Evolutionary conservation across 2,329 filamentous ascomycete genomes (phyloP), one percentile per base, ranked within the genome.

Genomic region (Verticillium dahliae): DNA sequence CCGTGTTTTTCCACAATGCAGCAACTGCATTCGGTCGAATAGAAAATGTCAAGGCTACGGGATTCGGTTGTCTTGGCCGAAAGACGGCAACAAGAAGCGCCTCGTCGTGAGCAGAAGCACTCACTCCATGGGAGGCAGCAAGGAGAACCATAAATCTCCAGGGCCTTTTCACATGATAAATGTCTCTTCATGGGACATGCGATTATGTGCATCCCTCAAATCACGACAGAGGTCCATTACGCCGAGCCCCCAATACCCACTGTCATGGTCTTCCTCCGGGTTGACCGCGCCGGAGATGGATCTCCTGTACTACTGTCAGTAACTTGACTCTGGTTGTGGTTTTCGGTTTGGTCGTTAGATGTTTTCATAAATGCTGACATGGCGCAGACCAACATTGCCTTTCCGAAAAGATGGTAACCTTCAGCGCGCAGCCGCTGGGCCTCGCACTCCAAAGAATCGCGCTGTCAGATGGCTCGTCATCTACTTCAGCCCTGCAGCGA

Each of bases 61-160:
- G 3, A 10, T 68, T 13, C 69, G 70, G 4, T 61, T 73, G 9
- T 73, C 71, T 6, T 73, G 71, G 71, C 71, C 71, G 2, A 65
- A 65, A 41, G 62, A 63, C 31, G 59, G 60, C 38, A 67, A 73
- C 58, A 63, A 63, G 52, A 68, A 59, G 57, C 70, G 70, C 34
- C 62, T 68, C 2, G 64, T 70, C 4, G 63, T 65, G 6, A n/a
- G 39, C 3, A 61, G 33, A 7, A 27, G 39, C 7, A 14, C 58
- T 57, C 18, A 57, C 15, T 11, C 37, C 56, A 6, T 33, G 37
- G 4, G 18, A 6, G 9, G 5, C 10, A 5, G 14, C 37, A 7
- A 6, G 37, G 22, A 22, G 45, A 56, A 14, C 6, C 13, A 4
- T 11, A 14, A 22, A 10, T 6, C 34, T 11, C 37, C 27, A 3